phyloP scores from a whole-genome alignment of 2,329 filamentous ascomycete species.

The Venturia carpophila region DNA sequence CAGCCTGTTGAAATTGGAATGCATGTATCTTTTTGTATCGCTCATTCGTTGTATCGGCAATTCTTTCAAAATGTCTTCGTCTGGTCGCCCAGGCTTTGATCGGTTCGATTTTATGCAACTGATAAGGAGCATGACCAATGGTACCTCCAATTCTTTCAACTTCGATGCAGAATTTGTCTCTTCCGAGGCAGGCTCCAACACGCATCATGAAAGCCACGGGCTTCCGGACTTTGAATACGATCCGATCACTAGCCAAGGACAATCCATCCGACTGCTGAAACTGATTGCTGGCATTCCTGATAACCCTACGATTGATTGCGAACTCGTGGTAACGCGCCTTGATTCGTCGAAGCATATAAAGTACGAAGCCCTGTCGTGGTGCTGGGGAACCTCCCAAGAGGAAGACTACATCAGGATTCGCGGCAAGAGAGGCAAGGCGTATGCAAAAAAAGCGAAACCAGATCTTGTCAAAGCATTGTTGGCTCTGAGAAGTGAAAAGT shows the following conservation, averaged over 20 bases:
- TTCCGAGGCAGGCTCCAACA: background rate
- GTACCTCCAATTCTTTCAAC: background rate
- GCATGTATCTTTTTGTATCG: background rate
- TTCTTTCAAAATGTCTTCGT: background rate
- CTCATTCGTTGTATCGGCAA: background rate
- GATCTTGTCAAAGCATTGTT: slow-evolving; percentile 17
- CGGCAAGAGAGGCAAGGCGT: background rate
- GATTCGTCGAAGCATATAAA: background rate
- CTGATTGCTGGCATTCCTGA: slow-evolving; percentile 19
- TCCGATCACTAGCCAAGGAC: background rate
- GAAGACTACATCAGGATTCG: slow-evolving; percentile 15
- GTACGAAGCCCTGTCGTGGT: slow-evolving; percentile 25
- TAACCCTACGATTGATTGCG: slow-evolving; percentile 21
- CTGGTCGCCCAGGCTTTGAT: background rate
- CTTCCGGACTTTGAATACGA: slow-evolving; percentile 6
- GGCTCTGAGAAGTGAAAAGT: slow-evolving; percentile 13
- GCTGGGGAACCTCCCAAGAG: slow-evolving; percentile 19
- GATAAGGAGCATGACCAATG: background rate
- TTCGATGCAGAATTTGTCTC: background rate
- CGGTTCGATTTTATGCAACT: background rate
- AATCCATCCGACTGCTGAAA: slow-evolving; percentile 21
- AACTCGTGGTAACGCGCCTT: slow-evolving; percentile 18
- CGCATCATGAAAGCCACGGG: background rate
- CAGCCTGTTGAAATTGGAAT: background rate
- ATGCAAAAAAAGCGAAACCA: slow-evolving; percentile 15